phyloP scores from a whole-genome alignment of 148 eudicot species.

The Suaeda aralocaspica region DNA sequence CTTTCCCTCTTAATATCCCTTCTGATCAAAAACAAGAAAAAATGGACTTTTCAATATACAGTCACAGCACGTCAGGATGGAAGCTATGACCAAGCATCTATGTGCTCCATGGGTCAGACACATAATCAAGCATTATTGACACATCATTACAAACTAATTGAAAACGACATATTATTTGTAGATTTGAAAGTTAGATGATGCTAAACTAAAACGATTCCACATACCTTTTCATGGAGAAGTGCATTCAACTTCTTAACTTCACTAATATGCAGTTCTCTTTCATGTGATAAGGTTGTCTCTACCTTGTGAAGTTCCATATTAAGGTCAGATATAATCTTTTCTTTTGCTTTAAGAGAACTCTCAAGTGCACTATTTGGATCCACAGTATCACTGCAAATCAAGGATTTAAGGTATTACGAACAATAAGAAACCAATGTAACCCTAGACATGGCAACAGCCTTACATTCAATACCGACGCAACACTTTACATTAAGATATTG shows the following conservation, averaged over 20 bases:
- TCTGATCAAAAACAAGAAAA: not conserved
- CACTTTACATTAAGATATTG: not conserved
- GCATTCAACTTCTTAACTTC: constrained; percentile 83
- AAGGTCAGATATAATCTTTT: constrained; percentile 87
- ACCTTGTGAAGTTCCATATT: constrained; percentile 89
- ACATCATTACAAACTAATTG: not conserved
- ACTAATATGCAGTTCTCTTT: constrained; percentile 63
- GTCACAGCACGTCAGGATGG: no score
- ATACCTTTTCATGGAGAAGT: constrained; percentile 78
- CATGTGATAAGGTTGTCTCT: constrained; percentile 76
- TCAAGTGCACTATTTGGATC: constrained; percentile 81
- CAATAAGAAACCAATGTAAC: not conserved
- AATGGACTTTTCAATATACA: no score
- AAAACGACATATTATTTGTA: not conserved
- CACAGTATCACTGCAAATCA: constrained; percentile 59
- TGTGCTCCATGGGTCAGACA: not conserved
- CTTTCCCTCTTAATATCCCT: not conserved
- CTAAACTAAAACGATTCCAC: not conserved
- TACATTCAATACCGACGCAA: constrained; percentile 8
- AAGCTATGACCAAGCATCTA: not conserved
- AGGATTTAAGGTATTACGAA: constrained; percentile 12
- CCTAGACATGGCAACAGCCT: not conserved
- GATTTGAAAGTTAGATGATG: not conserved
- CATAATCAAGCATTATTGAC: not conserved
- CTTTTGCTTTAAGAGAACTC: constrained; percentile 90